Conservation (phyloP, 495 filamentous ascomycete species). For the Trichoderma gamsii region DNA sequence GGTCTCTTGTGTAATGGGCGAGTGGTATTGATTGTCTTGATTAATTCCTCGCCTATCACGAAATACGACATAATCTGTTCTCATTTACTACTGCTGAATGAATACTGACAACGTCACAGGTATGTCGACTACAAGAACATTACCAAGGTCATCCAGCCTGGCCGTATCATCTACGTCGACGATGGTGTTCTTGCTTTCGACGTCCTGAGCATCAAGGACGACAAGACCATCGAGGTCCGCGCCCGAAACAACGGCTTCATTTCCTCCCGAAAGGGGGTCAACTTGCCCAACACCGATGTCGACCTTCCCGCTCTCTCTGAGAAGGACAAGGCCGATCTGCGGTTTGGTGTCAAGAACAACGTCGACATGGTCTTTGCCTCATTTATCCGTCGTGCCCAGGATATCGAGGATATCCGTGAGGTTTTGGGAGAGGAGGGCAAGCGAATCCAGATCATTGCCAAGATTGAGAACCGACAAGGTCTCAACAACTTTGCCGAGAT, state of each 20-base stretch:
- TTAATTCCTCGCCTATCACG: background rate
- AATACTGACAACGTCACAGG: constrained; percentile 41
- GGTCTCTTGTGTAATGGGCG: background rate
- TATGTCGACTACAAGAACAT: constrained; percentile 99
- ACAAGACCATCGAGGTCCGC: constrained; percentile 74
- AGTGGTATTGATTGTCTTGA: background rate
- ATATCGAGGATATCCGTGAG: constrained; percentile 86
- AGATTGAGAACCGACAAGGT: constrained; percentile 99
- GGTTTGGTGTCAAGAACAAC: constrained; percentile 93
- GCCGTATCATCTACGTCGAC: constrained; percentile 96
- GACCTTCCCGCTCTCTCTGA: constrained; percentile 97
- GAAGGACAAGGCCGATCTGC: constrained; percentile 90
- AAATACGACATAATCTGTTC: background rate
- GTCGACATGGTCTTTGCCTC: constrained; percentile 99
- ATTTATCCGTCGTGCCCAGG: constrained; percentile 88
- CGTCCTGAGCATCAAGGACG: constrained; percentile 79
- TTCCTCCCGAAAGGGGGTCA: constrained; percentile 96
- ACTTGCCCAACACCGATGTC: constrained; percentile 96
- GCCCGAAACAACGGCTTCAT: constrained; percentile 97
- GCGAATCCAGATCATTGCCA: constrained; percentile 98
- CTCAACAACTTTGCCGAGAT: constrained; percentile 98
- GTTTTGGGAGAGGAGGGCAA: constrained; percentile 88
- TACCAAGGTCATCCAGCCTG: constrained; percentile 91
- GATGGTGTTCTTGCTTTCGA: constrained; percentile 96
- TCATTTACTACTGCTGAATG: background rate